Evolutionary conservation across 1,139 yeast genomes (phyloP).

Genomic region (Hanseniaspora sp.): DNA sequence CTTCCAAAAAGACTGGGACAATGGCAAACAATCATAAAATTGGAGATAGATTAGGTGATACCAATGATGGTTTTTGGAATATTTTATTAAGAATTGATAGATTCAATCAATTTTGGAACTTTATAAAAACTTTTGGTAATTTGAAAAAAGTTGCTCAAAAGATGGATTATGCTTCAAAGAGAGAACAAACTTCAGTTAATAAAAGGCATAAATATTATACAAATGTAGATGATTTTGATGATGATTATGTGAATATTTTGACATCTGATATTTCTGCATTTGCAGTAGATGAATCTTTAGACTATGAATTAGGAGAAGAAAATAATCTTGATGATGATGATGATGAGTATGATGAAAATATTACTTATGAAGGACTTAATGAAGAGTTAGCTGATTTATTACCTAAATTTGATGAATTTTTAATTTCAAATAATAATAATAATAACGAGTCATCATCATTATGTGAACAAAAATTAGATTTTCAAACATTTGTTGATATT

Average conservation of each 20-base stretch:
- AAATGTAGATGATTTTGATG: constrained; percentile 20
- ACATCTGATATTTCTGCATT: constrained; percentile 18
- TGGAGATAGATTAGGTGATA: background rate
- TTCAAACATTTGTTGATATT: constrained; percentile 2
- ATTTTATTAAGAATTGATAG: constrained; percentile 22
- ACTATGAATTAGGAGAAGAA: constrained; percentile 17
- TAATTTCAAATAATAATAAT: constrained; percentile 11
- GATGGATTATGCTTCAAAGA: background rate
- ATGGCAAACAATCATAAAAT: background rate
- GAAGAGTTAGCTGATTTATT: constrained; percentile 3
- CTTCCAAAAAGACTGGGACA: background rate
- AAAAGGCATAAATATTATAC: background rate
- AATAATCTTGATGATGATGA: background rate
- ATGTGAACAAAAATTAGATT: background rate
- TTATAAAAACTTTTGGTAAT: constrained; percentile 18
- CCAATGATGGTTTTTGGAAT: background rate
- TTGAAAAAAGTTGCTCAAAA: background rate
- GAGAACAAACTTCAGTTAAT: background rate
- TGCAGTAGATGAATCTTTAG: constrained; percentile 23
- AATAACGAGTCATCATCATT: constrained; percentile 12
- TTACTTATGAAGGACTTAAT: background rate
- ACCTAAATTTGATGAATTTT: constrained; percentile 19
- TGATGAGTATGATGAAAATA: constrained; percentile 8
- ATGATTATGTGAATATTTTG: constrained; percentile 34
- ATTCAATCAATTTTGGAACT: constrained; percentile 23